Evolutionary conservation across 2,329 filamentous ascomycete species (phyloP), one percentile per base, ranked within the genome.

Genomic region (Aureobasidium sp.): DNA sequence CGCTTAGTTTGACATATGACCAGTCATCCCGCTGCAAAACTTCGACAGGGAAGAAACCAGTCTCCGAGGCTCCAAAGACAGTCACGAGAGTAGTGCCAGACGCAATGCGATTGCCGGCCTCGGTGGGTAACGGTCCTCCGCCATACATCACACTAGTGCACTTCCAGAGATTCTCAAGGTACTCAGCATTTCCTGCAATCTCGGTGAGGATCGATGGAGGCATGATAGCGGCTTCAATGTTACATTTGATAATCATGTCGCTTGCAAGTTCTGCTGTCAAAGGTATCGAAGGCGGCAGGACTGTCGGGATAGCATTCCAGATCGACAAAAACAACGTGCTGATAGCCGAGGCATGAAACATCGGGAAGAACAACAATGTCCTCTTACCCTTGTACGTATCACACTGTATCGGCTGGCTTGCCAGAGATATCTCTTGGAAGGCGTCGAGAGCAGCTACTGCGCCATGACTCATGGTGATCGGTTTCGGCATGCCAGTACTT

Each of bases 401-500:
- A 21, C 21, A 21, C 21, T 21, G 21, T 21, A 21, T 21, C 21
- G 21, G 21, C 21, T 21, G 21, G 21, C 21, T 21, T 21, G 21
- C 21, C 21, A 21, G 21, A 21, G 21, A 21, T 21, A 21, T 21
- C 21, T 21, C 21, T 21, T 21, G 21, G 2, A 76, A 65, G 0
- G 73, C 72, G 65, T 79, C 76, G 67, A 76, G 70, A 0, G 74
- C 72, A 1, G 68, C 67, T 15, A 75, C 55, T 25, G 69, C 63
- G 7, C 64, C 68, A 62, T 79, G 71, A 3, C 71, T 70, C 66
- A 69, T 69, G 1, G 65, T 57, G 13, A 78, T 73, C 0, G 74
- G 73, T 49, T 78, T 78, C 2, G 75, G 76, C 0, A 75, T 58
- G 2, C 77, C 76, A 5, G 77, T 79, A 2, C 74, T 73, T 3